phyloP scores from a whole-genome alignment of 164 flowering plant species.

The Magnolia officinalis region DNA sequence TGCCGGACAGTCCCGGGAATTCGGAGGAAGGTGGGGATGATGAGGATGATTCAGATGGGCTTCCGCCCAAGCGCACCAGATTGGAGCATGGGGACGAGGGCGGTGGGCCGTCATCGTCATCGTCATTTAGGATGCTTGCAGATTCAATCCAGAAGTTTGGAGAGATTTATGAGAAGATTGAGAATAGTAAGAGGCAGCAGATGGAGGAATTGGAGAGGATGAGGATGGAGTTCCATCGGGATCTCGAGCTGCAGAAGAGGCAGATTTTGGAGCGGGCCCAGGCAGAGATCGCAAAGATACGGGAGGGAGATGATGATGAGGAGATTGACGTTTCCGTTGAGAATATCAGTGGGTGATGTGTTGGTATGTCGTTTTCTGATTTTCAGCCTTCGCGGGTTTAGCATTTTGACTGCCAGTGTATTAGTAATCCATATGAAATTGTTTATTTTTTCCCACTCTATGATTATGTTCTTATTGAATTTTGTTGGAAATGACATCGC shows the following conservation, averaged over 20 bases:
- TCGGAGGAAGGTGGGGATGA: conserved; percentile 49
- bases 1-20: conserved; percentile 80
- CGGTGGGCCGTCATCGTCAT: conserved; percentile 23
- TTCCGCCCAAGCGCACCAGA: conserved; percentile 49
- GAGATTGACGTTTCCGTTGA: conserved; percentile 36
- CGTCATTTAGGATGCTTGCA: conserved; percentile 55
- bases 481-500: not conserved
- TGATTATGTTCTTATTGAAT: not conserved
- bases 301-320: conserved; percentile 50
- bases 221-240: conserved; percentile 85
- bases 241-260: conserved; percentile 77
- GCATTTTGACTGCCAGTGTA: not conserved
- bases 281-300: conserved; percentile 69
- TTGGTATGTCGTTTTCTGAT: not conserved
- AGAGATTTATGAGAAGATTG: conserved; percentile 86
- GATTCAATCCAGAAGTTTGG: conserved; percentile 80
- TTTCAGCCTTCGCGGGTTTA: not conserved
- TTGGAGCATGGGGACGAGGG: conserved; percentile 12
- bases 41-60: conserved; percentile 48
- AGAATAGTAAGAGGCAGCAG: conserved; percentile 75
- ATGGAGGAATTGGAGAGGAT: conserved; percentile 86
- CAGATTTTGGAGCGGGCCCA: conserved; percentile 77
- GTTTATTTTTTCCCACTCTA: not conserved
- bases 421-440: not conserved
- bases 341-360: conserved; percentile 32